Percentiles rank a stretch among this genome's conserved stretches.
These are phyloP conservation scores for Ramaria sp. DNA, from an alignment of 768 basidiomycete genomes.

Conservation along the genomic window DNA sequence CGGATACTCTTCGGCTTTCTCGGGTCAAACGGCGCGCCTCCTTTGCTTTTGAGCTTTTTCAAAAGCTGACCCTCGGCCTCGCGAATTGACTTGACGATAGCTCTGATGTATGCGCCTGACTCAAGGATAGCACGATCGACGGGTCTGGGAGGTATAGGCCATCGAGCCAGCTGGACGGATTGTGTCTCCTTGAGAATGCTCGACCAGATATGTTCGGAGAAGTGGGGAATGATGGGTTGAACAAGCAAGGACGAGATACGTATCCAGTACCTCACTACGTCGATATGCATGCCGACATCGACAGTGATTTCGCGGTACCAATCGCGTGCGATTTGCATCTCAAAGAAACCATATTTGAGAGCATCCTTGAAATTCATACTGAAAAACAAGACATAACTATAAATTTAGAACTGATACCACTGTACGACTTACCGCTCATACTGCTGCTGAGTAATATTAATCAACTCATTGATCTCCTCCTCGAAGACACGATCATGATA, in stretches of 20 bases:
- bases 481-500: conserved; percentile 89
- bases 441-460: conserved; percentile 68
- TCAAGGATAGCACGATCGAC: conserved; percentile 63
- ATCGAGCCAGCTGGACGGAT: conserved; percentile 75
- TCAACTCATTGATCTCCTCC: conserved; percentile 80
- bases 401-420: background rate
- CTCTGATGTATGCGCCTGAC: conserved; percentile 76
- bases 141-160: conserved; percentile 57
- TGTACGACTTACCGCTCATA: conserved; percentile 64
- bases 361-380: conserved; percentile 96
- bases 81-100: conserved; percentile 83
- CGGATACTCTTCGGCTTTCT: conserved; percentile 76
- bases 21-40: conserved; percentile 57
- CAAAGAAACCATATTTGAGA: conserved; percentile 91
- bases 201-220: conserved; percentile 84
- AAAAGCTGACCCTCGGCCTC: conserved; percentile 73
- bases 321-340: conserved; percentile 83
- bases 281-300: conserved; percentile 85
- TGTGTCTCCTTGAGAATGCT: conserved; percentile 58
- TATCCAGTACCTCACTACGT: conserved; percentile 82
- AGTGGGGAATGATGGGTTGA: conserved; percentile 86
- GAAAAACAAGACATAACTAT: conserved; percentile 2
- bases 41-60: conserved; percentile 71
- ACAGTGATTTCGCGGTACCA: conserved; percentile 92
- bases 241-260: conserved; percentile 68